A percentile compares a stretch with the other conserved stretches of the same genome.
Conservation (phyloP, 2,329 filamentous ascomycete species). For the Cytospora paraplurivora region DNA sequence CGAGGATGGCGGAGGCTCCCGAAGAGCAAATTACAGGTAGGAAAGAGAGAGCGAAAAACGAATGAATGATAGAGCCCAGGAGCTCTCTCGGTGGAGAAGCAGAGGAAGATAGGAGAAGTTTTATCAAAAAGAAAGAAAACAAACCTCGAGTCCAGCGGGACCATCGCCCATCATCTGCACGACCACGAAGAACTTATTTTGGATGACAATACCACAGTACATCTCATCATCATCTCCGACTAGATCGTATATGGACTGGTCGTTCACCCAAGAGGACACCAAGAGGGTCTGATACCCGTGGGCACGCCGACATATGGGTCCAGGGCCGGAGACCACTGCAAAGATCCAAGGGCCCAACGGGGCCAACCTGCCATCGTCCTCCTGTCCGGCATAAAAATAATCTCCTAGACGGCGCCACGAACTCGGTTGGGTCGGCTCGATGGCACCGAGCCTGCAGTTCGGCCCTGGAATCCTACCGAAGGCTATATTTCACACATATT, state of each 20-base stretch:
- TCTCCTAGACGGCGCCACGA: neutral
- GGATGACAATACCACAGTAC: too few species aligned
- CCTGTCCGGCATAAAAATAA: neutral
- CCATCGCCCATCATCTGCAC: neutral
- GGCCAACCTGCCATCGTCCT: neutral
- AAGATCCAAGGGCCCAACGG: neutral
- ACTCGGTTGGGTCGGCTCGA: neutral
- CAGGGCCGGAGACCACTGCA: neutral
- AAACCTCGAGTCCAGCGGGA: conserved; percentile 7
- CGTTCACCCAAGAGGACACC: too few species aligned
- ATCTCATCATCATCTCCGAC: too few species aligned
- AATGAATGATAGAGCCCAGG: conserved; percentile 9
- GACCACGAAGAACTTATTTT: too few species aligned
- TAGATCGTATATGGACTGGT: too few species aligned
- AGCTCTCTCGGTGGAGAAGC: conserved; percentile 1
- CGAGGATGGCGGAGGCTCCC: neutral
- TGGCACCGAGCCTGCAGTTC: neutral
- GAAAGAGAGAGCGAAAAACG: neutral
- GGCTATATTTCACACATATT: neutral
- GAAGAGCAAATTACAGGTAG: neutral
- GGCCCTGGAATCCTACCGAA: neutral
- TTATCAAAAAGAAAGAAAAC: neutral
- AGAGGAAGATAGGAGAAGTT: too few species aligned
- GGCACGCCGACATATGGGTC: neutral
- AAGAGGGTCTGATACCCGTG: neutral